These are phyloP conservation scores for Apiotrichum brassicae DNA, from an alignment of 1,284 basidiomycete species.

Conservation along the genomic window DNA sequence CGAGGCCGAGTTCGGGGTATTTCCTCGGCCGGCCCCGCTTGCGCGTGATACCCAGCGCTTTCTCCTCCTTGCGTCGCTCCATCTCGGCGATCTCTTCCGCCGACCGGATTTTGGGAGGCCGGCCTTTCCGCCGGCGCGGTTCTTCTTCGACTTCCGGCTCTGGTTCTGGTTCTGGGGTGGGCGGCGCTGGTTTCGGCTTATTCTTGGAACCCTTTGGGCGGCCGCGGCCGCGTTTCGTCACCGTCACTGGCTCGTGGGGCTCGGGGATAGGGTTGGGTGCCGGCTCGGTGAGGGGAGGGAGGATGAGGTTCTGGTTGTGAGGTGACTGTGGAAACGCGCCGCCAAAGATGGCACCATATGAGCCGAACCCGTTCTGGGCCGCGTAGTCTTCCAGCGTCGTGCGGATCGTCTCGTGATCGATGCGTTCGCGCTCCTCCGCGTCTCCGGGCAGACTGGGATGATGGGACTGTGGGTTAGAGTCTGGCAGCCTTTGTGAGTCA, in stretches of 20 bases:
- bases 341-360: conserved; percentile 17
- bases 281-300: conserved; percentile 3
- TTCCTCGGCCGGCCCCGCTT: conserved; percentile 38
- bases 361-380: conserved; percentile 11
- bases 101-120: conserved; percentile 36
- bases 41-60: conserved; percentile 29
- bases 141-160: neutral
- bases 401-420: conserved; percentile 33
- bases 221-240: conserved; percentile 29
- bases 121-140: conserved; percentile 20
- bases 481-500: neutral
- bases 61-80: conserved; percentile 26
- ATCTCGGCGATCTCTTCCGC: conserved; percentile 32
- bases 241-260: neutral
- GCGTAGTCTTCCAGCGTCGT: conserved; percentile 33
- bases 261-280: no score
- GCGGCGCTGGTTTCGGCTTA: conserved; percentile 26
- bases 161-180: conserved; percentile 3
- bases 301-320: conserved; percentile 8
- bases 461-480: conserved; percentile 10
- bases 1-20: conserved; percentile 37
- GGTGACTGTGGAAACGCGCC: conserved; percentile 18
- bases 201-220: conserved; percentile 43
- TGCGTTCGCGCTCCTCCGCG: conserved; percentile 25
- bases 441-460: conserved; percentile 13